Evolutionary conservation across 805 yeast genomes (phyloP).

Genomic region (Hanseniaspora clermontiae): DNA sequence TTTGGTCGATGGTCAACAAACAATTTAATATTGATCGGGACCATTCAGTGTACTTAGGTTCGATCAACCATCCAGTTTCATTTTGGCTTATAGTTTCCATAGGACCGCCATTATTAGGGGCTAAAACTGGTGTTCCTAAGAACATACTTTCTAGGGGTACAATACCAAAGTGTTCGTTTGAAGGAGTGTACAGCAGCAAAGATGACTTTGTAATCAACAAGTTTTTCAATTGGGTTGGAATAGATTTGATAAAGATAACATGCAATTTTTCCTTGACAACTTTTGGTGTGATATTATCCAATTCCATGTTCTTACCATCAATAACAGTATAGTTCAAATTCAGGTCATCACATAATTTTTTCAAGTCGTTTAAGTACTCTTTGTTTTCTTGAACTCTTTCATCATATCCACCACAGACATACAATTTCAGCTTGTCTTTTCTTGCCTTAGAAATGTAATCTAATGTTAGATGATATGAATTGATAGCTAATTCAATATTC

Average conservation of each 20-base stretch:
- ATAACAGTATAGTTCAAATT: slow-evolving; percentile 30
- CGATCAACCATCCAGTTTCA: slow-evolving; percentile 56
- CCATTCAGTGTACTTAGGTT: slow-evolving; percentile 37
- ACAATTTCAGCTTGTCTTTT: slow-evolving; percentile 35
- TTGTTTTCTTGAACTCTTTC: slow-evolving; percentile 61
- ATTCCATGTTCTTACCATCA: slow-evolving; percentile 10
- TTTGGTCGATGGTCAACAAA: slow-evolving; percentile 21
- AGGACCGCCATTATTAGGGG: slow-evolving; percentile 87
- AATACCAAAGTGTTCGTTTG: slow-evolving; percentile 89
- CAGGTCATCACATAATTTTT: slow-evolving; percentile 34
- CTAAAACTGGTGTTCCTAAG: slow-evolving; percentile 68
- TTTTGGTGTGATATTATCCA: slow-evolving; percentile 27
- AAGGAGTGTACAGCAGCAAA: slow-evolving; percentile 74
- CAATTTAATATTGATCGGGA: slow-evolving; percentile 35
- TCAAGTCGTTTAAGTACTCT: slow-evolving; percentile 51
- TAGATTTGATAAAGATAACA: slow-evolving; percentile 69
- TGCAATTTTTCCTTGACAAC: slow-evolving; percentile 25
- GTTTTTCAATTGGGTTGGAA: slow-evolving; percentile 53
- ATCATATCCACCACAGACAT: slow-evolving; percentile 90
- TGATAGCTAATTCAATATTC: slow-evolving; percentile 64
- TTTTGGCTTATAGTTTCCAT: slow-evolving; percentile 47
- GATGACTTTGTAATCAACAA: slow-evolving; percentile 45
- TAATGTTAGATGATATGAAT: slow-evolving; percentile 43
- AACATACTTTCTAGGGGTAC: slow-evolving; percentile 95
- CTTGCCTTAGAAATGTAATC: slow-evolving; percentile 24